A percentile compares a stretch with the other conserved stretches of the same genome.
Conservation (phyloP, 495 filamentous ascomycete genomes). For the Trichocladium uniseriatum region DNA sequence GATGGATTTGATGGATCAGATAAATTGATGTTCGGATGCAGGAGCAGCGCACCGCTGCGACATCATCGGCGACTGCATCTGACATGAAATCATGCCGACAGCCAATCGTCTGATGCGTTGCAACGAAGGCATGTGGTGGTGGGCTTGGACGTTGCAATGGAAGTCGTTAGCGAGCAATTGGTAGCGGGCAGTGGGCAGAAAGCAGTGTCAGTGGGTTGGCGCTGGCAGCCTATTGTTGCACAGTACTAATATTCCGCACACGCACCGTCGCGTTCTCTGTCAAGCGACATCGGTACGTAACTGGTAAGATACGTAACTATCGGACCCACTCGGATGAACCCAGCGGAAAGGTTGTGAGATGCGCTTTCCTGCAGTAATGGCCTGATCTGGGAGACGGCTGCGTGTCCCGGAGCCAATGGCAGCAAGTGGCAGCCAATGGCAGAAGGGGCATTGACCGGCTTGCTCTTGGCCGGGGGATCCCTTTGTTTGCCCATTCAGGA, state of each 20-base stretch:
- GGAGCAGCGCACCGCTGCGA: constrained; percentile 9
- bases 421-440: not conserved
- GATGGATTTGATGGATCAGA: constrained; percentile 7
- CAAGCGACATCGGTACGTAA: constrained; percentile 14
- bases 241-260: not conserved
- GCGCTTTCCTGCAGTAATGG: constrained; percentile 22
- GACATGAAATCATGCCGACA: constrained; percentile 5
- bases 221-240: too few species aligned
- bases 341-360: constrained; percentile 26
- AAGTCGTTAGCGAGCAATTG: too few species aligned
- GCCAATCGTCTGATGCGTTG: not conserved
- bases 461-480: not conserved
- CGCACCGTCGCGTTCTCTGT: not conserved
- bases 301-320: too few species aligned
- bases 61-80: constrained; percentile 7
- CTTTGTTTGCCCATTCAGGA: constrained; percentile 7
- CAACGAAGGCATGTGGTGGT: not conserved
- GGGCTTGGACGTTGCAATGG: too few species aligned
- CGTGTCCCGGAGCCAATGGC: constrained; percentile 17
- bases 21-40: constrained; percentile 12
- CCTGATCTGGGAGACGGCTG: constrained; percentile 23
- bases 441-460: not conserved
- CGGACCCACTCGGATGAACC: constrained; percentile 16
- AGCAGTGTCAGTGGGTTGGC: too few species aligned
- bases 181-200: too few species aligned